Evolutionary conservation across 257 asterid genomes (phyloP).

Genomic region (Paulownia fortunei): DNA sequence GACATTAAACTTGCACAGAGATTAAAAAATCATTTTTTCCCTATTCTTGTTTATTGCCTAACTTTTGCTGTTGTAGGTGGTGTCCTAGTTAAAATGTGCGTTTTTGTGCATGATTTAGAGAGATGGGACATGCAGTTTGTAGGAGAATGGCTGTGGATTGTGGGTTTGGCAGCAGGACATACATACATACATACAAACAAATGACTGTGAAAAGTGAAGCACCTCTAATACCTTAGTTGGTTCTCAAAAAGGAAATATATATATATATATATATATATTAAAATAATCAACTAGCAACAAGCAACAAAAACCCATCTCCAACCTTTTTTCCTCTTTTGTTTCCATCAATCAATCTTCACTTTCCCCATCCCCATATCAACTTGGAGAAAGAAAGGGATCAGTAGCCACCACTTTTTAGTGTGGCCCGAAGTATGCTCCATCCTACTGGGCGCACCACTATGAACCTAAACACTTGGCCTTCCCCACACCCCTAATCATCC

Average conservation of each 20-base stretch:
- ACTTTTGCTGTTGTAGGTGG: neutral
- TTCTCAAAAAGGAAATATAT: neutral
- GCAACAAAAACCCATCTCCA: slow-evolving; percentile 3
- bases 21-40: too few relatives aligned
- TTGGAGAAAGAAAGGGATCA: slow-evolving; percentile 18
- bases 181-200: slow-evolving; percentile 15
- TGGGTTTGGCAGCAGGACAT: slow-evolving; percentile 37
- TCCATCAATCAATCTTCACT: slow-evolving; percentile 30
- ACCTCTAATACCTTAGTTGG: slow-evolving; percentile 8
- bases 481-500: neutral
- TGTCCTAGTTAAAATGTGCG: neutral
- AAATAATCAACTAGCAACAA: slow-evolving; percentile 14
- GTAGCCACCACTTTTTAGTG: slow-evolving; percentile 26
- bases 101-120: neutral
- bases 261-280: too few relatives aligned
- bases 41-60: neutral
- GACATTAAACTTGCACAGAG: too few relatives aligned
- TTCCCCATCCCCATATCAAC: slow-evolving; percentile 18
- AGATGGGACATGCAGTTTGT: slow-evolving; percentile 14
- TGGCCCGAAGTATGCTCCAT: neutral
- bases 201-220: slow-evolving; percentile 26
- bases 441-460: neutral
- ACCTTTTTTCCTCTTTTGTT: slow-evolving; percentile 8
- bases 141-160: slow-evolving; percentile 24
- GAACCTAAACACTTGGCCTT: neutral